Evolutionary conservation across 2,329 filamentous ascomycete genomes (phyloP), one percentile per base, ranked within the genome.

Genomic region (Neonectria sp.): DNA sequence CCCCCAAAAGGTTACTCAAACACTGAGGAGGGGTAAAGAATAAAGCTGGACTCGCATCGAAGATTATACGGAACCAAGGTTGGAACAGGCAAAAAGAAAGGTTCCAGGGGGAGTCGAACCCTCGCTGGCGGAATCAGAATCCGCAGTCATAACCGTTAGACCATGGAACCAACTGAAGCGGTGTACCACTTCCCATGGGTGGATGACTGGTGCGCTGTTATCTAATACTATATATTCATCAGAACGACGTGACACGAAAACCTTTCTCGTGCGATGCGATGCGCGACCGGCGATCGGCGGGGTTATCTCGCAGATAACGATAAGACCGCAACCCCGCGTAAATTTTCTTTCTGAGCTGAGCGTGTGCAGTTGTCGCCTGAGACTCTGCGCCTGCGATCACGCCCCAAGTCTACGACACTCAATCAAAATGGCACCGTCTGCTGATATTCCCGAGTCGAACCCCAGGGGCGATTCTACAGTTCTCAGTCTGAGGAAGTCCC

Each of bases 401-500:
- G 53, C 60, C 59, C 21, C 21, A 48, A 58, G 15, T n/a, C 25
- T 9, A 33, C 43, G 27, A 71, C 64, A 60, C 40, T 60, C 60
- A 49, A 70, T 69, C 59, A 75, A 53, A 31, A 78, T 78, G 76
- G 68, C 76, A 31, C 69, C 74, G 40, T 71, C 73, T 49, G 71
- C 71, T 63, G 75, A 76, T 58, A 60, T 55, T 24, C 63, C 71
- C 56, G 68, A 71, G 25, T 58, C 60, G 35, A 55, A 65, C 43
- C 53, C 31, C 25, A 79, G 77, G 74, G 63, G 73, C 52, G 76
- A 71, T 37, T 58, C 82, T 12, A 90, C 89, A 52, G 87, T 94
- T 73, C 76, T 84, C 63, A 84, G 86, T 65, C 88, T 97, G 59
- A 92, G 94, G 77, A 88, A 92, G 77, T 93, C 92, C 67, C 90